phyloP scores from a whole-genome alignment of 2,329 filamentous ascomycete species.

The Colletotrichum truncatum region DNA sequence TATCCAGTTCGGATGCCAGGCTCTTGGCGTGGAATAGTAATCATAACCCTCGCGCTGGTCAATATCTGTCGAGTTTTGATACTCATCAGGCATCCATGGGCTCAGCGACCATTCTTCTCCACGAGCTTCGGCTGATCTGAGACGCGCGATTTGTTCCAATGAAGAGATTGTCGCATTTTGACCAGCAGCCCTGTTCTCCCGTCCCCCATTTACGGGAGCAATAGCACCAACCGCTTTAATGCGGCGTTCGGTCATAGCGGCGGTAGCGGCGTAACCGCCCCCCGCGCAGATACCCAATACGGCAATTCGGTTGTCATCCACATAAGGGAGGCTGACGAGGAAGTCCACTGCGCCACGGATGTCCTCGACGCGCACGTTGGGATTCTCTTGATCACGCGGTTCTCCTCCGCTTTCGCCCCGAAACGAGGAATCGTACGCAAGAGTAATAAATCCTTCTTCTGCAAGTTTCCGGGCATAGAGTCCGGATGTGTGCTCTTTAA shows the following conservation, averaged over 20 bases:
- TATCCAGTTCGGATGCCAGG: too few species aligned
- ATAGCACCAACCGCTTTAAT: constrained; percentile 47
- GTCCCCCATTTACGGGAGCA: constrained; percentile 34
- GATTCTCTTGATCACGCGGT: constrained; percentile 48
- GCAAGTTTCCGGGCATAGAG: constrained; percentile 42
- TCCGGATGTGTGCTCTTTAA: constrained; percentile 49
- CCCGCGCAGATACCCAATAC: constrained; percentile 49
- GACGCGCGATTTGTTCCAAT: neutral
- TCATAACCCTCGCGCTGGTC: neutral
- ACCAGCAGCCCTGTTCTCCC: neutral
- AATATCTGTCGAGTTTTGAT: neutral
- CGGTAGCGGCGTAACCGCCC: constrained; percentile 45
- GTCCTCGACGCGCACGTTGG: constrained; percentile 47
- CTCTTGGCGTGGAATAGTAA: neutral
- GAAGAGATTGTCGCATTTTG: neutral
- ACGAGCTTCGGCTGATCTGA: too few species aligned
- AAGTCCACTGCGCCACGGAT: constrained; percentile 45
- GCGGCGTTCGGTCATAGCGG: constrained; percentile 46
- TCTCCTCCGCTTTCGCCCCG: constrained; percentile 46
- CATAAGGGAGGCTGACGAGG: constrained; percentile 37
- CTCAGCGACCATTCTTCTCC: too few species aligned
- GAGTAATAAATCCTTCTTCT: constrained; percentile 40
- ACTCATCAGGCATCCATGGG: neutral
- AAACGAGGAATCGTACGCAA: constrained; percentile 48
- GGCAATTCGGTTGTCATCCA: constrained; percentile 45